phyloP scores from a whole-genome alignment of 768 basidiomycete genomes.

The Suillus subalutaceus region DNA sequence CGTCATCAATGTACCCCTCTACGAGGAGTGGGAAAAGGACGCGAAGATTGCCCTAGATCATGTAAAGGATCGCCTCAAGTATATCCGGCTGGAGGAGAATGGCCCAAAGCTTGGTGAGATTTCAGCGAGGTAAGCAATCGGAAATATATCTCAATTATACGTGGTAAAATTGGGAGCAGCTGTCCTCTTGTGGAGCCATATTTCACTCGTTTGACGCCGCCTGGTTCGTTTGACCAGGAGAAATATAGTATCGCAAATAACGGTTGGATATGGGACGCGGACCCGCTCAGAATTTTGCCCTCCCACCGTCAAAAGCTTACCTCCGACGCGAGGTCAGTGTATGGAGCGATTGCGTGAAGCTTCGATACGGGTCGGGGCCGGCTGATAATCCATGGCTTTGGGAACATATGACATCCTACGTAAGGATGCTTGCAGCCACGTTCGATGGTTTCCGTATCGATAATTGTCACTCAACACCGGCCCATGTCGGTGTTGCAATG shows the following conservation, averaged over 20 bases:
- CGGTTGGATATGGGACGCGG: slow-evolving; percentile 98
- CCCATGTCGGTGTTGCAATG: slow-evolving; percentile 94
- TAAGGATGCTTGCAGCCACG: slow-evolving; percentile 71
- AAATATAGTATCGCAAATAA: slow-evolving; percentile 92
- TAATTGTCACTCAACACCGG: slow-evolving; percentile 97
- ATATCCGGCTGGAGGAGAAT: slow-evolving; percentile 77
- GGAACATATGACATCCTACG: slow-evolving; percentile 87
- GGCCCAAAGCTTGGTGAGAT: slow-evolving; percentile 88
- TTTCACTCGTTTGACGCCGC: slow-evolving; percentile 79
- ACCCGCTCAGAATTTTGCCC: slow-evolving; percentile 92
- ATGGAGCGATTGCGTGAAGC: slow-evolving; percentile 98
- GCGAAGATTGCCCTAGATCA: slow-evolving; percentile 70
- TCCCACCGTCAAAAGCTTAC: slow-evolving; percentile 91
- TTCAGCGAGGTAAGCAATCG: slow-evolving; percentile 39
- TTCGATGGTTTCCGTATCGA: slow-evolving; percentile 99
- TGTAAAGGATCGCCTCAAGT: slow-evolving; percentile 76
- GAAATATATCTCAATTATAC: not conserved
- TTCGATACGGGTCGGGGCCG: slow-evolving; percentile 85
- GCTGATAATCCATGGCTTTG: slow-evolving; percentile 93
- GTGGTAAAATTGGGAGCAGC: slow-evolving; percentile 42
- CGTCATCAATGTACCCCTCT: slow-evolving; percentile 86
- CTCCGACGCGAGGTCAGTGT: slow-evolving; percentile 94
- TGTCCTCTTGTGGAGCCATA: slow-evolving; percentile 87
- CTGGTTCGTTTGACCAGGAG: slow-evolving; percentile 51
- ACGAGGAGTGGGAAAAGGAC: slow-evolving; percentile 87